Evolutionary conservation across 164 flowering plant species (phyloP), one percentile per base, ranked within the genome.

Genomic region (Cinnamomum chago): DNA sequence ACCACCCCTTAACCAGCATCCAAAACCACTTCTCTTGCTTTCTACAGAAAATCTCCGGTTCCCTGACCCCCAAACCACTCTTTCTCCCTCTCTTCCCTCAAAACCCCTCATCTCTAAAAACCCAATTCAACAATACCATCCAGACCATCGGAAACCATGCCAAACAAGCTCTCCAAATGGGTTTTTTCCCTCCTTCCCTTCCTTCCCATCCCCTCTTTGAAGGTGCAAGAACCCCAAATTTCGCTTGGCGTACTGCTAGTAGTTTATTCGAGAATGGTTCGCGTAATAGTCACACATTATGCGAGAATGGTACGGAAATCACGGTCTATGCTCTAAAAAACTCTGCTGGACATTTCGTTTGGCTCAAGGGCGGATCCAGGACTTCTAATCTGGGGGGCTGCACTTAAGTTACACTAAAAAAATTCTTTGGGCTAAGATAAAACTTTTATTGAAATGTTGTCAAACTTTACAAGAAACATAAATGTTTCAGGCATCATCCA

Each of bases 271-370:
- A n/a, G n/a, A n/a, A n/a, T n/a, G n/a, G n/a, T n/a, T n/a, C n/a
- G n/a, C n/a, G n/a, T n/a, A n/a, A n/a, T n/a, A n/a, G n/a, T n/a
- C n/a, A n/a, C n/a, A n/a, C n/a, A n/a, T n/a, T n/a, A n/a, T n/a
- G n/a, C n/a, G n/a, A n/a, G n/a, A n/a, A n/a, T n/a, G 1, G 25
- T 25, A 25, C 25, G 25, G 25, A 25, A 1, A 25, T 25, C 9
- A 89, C 93, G 0, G 95, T 93, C 2, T 95, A 87, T 70, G 94
- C 95, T 2, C 84, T 95, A 60, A 86, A 87, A 81, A 92, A 92
- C 71, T 71, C 88, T 2, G 76, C 83, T 15, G 92, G 85, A 40
- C 95, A 92, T 35, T 90, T 92, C 75, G n/a, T n/a, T n/a, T n/a
- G n/a, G n/a, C n/a, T n/a, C n/a, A n/a, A n/a, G n/a, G n/a, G n/a